Evolutionary conservation across 2,329 filamentous ascomycete species (phyloP).

Genomic region (Didymella segeticola): DNA sequence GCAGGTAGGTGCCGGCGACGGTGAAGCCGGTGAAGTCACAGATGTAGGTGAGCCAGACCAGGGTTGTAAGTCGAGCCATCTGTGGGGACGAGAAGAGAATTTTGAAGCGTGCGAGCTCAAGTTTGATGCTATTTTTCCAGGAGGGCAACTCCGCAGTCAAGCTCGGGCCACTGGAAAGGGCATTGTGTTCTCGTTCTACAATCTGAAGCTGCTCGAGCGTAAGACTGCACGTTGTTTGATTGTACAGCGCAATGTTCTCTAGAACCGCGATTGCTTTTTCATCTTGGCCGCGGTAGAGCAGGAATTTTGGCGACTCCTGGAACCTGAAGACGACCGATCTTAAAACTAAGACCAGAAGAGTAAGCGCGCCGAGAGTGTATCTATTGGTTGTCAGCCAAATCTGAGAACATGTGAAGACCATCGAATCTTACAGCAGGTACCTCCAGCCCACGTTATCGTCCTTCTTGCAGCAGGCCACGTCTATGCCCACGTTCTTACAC

Average conservation of each 20-base stretch:
- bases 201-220: constrained; percentile 47
- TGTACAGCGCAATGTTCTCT: constrained; percentile 53
- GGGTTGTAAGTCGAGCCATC: constrained; percentile 54
- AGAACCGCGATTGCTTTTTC: constrained; percentile 57
- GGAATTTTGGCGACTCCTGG: constrained; percentile 66
- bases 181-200: constrained; percentile 42
- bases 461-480: constrained; percentile 46
- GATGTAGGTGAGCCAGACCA: constrained; percentile 60
- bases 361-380: constrained; percentile 50
- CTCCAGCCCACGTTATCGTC: constrained; percentile 55
- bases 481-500: constrained; percentile 48
- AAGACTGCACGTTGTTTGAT: constrained; percentile 46
- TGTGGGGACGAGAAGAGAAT: constrained; percentile 53
- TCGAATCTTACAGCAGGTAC: constrained; percentile 42
- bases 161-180: constrained; percentile 37
- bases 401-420: too few relatives aligned
- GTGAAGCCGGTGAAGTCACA: constrained; percentile 61
- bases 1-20: constrained; percentile 58
- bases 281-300: constrained; percentile 61
- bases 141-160: constrained; percentile 39
- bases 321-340: constrained; percentile 63
- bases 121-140: constrained; percentile 44
- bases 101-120: constrained; percentile 54
- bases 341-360: constrained; percentile 56
- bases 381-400: background rate